Percentiles rank a stretch among this genome's conserved stretches.
phyloP scores from a whole-genome alignment of 257 asterid genomes.

The Catharanthus roseus region DNA sequence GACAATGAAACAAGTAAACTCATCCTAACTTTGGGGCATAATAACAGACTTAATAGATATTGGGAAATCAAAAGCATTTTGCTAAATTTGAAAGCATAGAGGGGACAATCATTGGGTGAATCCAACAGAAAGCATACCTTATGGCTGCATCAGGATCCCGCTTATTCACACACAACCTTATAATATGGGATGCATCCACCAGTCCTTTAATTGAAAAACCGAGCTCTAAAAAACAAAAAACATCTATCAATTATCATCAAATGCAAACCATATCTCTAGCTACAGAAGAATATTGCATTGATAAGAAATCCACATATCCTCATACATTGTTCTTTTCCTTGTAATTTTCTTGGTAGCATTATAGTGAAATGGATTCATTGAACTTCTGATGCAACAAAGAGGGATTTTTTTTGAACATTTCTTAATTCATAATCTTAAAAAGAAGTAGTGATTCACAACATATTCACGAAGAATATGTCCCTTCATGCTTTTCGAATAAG shows the following conservation, averaged over 20 bases:
- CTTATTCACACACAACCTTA: slow-evolving; percentile 55
- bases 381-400: neutral
- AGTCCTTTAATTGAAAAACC: slow-evolving; percentile 46
- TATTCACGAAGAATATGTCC: neutral
- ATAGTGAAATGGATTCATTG: neutral
- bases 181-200: slow-evolving; percentile 52
- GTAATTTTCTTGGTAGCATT: neutral
- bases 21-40: neutral
- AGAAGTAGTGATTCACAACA: neutral
- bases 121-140: slow-evolving; percentile 37
- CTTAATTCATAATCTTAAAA: neutral
- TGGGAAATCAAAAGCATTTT: neutral
- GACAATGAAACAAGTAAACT: neutral
- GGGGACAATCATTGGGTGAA: neutral
- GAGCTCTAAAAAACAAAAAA: slow-evolving; percentile 40
- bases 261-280: neutral
- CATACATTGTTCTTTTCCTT: neutral
- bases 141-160: slow-evolving; percentile 64
- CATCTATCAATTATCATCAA: neutral
- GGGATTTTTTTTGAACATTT: neutral
- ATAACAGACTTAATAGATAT: neutral
- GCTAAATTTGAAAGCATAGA: neutral
- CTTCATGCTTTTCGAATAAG: neutral
- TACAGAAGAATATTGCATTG: neutral
- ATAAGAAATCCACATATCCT: neutral